A percentile compares a stretch with the other conserved stretches of the same genome.
These are phyloP conservation scores for Wickerhamomyces canadensis DNA, from an alignment of 805 yeast species.

Conservation along the genomic window DNA sequence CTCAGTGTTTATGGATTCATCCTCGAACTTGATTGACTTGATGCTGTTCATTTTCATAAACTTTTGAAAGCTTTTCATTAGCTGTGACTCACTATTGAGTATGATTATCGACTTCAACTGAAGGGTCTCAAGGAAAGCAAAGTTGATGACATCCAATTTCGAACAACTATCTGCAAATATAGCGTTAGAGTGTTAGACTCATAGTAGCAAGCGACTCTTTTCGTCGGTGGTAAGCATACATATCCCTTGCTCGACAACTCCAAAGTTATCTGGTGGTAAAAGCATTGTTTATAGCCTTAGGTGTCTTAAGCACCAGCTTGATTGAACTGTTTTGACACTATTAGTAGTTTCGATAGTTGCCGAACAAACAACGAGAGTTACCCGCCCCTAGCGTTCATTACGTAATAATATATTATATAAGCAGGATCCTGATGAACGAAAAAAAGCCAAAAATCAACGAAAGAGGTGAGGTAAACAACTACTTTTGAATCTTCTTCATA, in stretches of 20 bases:
- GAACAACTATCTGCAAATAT: conserved; percentile 58
- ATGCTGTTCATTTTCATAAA: conserved; percentile 56
- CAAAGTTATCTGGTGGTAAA: conserved; percentile 90
- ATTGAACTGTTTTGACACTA: too few species aligned
- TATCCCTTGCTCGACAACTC: conserved; percentile 82
- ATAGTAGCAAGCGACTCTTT: neutral
- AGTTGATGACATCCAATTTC: conserved; percentile 66
- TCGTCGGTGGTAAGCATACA: conserved; percentile 25
- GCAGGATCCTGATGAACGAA: too few species aligned
- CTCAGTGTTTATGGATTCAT: conserved; percentile 23
- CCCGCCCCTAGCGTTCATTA: too few species aligned
- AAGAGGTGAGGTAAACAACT: neutral
- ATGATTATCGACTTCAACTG: conserved; percentile 62
- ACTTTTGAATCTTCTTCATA: too few species aligned
- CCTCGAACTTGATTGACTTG: conserved; percentile 36
- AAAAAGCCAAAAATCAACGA: neutral
- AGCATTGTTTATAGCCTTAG: conserved; percentile 45
- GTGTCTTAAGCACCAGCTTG: too few species aligned
- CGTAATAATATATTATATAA: neutral
- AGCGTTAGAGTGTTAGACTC: neutral
- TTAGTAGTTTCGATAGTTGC: too few species aligned
- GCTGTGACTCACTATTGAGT: conserved; percentile 80
- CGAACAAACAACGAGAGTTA: conserved; percentile 3
- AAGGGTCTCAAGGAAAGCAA: conserved; percentile 74
- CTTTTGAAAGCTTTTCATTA: conserved; percentile 56